Base-by-base conservation (phyloP, 768 basidiomycete genomes). In the Glaciozyma antarctica region DNA sequence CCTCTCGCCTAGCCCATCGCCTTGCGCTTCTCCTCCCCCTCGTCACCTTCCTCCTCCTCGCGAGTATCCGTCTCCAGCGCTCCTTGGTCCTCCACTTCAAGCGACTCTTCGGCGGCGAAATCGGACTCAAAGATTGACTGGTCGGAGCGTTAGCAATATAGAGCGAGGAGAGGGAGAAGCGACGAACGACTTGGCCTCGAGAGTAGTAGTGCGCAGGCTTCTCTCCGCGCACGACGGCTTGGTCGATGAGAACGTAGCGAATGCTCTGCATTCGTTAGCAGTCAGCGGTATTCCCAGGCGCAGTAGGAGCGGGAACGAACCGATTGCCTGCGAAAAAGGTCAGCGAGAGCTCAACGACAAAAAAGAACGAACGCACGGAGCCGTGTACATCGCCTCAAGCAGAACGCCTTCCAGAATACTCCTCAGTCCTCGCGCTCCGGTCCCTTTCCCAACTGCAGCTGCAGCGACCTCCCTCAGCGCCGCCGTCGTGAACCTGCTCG, bases 331-430 rank as follows among this genome's bases (percentile, higher is more conserved):
- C 78, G 57, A 94, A 7, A 91, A 75, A n/a, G 3, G 38, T 38
- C 32, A 32, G n/a, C 53, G 30, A 8, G 28, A 34, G 16, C 53
- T 19, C 17, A 32, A 24, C 6, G 8, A 24, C 21, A 34, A 41
- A 41, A n/a, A n/a, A 10, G 58, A 49, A 55, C 28, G 26, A 19
- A 65, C 64, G n/a, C 68, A 74, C 8, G 77, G 78, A 8, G 75
- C 69, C 22, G 75, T 75, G 64, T 89, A 94, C 92, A 95, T 95
- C 0, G 90, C 81, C 57, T 97, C 90, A 56, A 93, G 79, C 58
- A 98, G 78, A 4, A 93, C 75, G 26, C 81, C 76, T 78, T 95
- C 93, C 86, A 97, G 85, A 53, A 95, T 88, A 5, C 91, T 88
- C 70, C 91, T 81, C 68, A 98, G 77, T 16, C 91, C 90, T 75